Conservation (phyloP, 768 basidiomycete genomes). For the Polyporus arcularius region DNA sequence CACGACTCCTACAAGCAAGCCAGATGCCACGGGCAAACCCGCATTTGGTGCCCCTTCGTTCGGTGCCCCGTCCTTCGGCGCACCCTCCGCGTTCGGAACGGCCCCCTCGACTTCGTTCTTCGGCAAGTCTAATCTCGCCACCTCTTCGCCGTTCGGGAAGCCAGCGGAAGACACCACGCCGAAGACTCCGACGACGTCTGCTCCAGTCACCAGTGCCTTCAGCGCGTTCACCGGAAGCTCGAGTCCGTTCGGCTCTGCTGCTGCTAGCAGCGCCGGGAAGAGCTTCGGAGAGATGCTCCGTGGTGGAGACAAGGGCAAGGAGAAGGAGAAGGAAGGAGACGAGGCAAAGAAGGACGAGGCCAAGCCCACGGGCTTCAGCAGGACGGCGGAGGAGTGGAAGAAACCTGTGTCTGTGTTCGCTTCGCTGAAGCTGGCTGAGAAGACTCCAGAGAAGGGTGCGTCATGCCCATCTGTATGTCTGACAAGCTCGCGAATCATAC, state of each 20-base stretch:
- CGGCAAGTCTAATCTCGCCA: slow-evolving; percentile 17
- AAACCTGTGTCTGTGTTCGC: slow-evolving; percentile 25
- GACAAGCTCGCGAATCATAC: neutral
- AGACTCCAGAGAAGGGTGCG: neutral
- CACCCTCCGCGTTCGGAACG: slow-evolving; percentile 27
- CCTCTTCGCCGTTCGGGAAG: slow-evolving; percentile 29
- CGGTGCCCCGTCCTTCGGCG: neutral
- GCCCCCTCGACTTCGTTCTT: slow-evolving; percentile 22
- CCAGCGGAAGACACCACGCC: slow-evolving; percentile 20
- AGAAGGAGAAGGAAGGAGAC: neutral
- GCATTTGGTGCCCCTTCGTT: neutral
- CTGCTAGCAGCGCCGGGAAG: slow-evolving; percentile 35
- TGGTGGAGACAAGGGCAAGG: neutral
- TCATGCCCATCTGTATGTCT: neutral
- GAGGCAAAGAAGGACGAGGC: slow-evolving; percentile 20
- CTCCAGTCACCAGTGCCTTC: slow-evolving; percentile 39
- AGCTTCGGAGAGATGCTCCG: slow-evolving; percentile 68
- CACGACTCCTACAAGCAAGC: neutral
- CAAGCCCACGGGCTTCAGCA: slow-evolving; percentile 2
- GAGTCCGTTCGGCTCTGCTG: slow-evolving; percentile 44
- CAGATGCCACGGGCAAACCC: neutral
- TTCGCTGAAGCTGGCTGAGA: slow-evolving; percentile 1
- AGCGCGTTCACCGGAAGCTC: slow-evolving; percentile 35
- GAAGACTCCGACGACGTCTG: slow-evolving; percentile 26
- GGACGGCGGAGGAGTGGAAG: slow-evolving; percentile 16